phyloP scores from a whole-genome alignment of 2,329 filamentous ascomycete species.

The Botryotinia globosa region DNA sequence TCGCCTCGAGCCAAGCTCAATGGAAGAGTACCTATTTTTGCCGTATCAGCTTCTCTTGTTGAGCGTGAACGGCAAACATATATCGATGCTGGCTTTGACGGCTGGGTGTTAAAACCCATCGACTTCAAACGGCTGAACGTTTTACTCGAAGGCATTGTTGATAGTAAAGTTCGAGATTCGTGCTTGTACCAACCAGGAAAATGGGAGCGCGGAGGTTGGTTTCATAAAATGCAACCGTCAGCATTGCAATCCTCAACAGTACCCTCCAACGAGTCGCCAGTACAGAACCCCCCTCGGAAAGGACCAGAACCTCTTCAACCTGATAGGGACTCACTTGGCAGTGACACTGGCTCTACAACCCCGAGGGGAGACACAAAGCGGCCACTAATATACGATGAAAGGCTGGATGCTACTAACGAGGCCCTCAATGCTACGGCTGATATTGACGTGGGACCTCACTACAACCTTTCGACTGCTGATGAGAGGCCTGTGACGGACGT shows the following conservation, averaged over 20 bases:
- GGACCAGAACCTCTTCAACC: conserved; percentile 6
- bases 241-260: conserved; percentile 11
- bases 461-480: not conserved
- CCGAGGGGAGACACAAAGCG: not conserved
- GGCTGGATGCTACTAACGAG: not conserved
- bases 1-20: conserved; percentile 60
- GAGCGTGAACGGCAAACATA: conserved; percentile 69
- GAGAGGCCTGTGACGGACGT: conserved; percentile 2
- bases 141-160: conserved; percentile 67
- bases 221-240: conserved; percentile 42
- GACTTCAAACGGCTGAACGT: conserved; percentile 72
- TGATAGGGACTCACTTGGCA: not conserved
- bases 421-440: not conserved
- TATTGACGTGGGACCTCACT: not conserved
- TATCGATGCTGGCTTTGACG: conserved; percentile 77
- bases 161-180: conserved; percentile 54
- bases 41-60: conserved; percentile 77
- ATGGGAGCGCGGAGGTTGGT: conserved; percentile 90
- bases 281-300: conserved; percentile 7
- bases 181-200: conserved; percentile 67
- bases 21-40: conserved; percentile 74
- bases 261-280: conserved; percentile 14
- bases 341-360: not conserved
- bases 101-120: conserved; percentile 87
- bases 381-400: conserved; percentile 10